These are phyloP conservation scores for Termitomyces sp. DNA, from an alignment of 768 basidiomycete species.

Conservation along the genomic window DNA sequence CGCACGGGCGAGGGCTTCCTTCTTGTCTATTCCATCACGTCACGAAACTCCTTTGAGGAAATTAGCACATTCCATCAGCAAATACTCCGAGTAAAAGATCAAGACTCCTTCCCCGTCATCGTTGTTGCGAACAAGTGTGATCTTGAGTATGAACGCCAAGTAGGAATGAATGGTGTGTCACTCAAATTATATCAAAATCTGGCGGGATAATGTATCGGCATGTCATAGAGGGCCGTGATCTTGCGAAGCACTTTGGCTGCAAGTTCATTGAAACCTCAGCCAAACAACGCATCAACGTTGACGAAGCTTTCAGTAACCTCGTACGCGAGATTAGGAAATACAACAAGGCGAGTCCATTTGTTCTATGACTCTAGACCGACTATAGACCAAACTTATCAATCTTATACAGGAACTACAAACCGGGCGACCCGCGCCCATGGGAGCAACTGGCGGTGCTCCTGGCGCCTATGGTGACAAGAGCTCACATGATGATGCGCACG, in stretches of 20 bases:
- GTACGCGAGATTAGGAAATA: slow-evolving; percentile 92
- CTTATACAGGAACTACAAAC: slow-evolving; percentile 64
- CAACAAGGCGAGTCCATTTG: slow-evolving; percentile 62
- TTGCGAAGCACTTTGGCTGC: slow-evolving; percentile 92
- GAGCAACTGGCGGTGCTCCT: slow-evolving; percentile 31
- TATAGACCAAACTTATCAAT: not conserved
- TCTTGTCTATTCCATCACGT: slow-evolving; percentile 97
- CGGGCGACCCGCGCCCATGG: slow-evolving; percentile 59
- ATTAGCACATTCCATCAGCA: slow-evolving; percentile 95
- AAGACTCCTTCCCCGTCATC: slow-evolving; percentile 91
- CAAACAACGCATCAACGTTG: slow-evolving; percentile 94
- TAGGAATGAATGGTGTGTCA: slow-evolving; percentile 80
- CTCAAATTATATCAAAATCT: not conserved
- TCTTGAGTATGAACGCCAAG: slow-evolving; percentile 92
- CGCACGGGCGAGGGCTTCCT: slow-evolving; percentile 97
- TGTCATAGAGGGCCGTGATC: slow-evolving; percentile 85
- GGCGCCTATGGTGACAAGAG: slow-evolving; percentile 46
- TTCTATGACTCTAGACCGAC: not conserved
- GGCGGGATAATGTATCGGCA: not conserved
- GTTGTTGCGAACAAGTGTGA: slow-evolving; percentile 99
- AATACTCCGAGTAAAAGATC: slow-evolving; percentile 94
- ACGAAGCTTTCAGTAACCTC: slow-evolving; percentile 90
- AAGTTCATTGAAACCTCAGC: slow-evolving; percentile 96
- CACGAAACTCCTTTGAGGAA: slow-evolving; percentile 95
- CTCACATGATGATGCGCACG: slow-evolving; percentile 44